phyloP scores from a whole-genome alignment of 495 filamentous ascomycete species.

The Bathelium albidoporum region DNA sequence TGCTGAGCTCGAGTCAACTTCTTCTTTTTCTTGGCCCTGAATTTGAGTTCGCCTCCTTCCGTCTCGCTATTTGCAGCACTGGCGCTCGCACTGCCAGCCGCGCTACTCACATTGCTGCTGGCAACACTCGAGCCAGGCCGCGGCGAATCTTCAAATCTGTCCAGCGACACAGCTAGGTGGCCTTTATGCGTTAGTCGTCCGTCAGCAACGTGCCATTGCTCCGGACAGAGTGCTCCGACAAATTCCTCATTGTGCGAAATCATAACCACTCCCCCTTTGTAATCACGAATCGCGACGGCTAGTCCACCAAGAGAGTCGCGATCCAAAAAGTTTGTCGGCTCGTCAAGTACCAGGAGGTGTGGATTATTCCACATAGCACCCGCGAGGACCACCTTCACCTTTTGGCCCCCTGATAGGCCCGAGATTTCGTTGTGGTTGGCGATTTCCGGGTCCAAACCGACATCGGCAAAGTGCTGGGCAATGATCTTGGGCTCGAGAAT shows the following conservation, averaged over 20 bases:
- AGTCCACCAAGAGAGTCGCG: conserved; percentile 92
- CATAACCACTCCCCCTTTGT: conserved; percentile 96
- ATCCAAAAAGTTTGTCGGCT: conserved; percentile 98
- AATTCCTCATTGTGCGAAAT: conserved; percentile 99
- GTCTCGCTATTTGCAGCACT: conserved; percentile 75
- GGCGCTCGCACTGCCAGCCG: conserved; percentile 45
- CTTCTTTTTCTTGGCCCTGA: conserved; percentile 94
- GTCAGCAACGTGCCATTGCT: conserved; percentile 89
- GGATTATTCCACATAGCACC: conserved; percentile 77
- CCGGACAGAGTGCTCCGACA: conserved; percentile 83
- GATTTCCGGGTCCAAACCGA: conserved; percentile 93
- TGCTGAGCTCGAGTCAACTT: conserved; percentile 94
- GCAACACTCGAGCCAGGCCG: conserved; percentile 50
- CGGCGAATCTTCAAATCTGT: conserved; percentile 77
- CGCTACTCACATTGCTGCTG: conserved; percentile 40
- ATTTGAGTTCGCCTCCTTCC: conserved; percentile 74
- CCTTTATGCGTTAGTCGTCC: conserved; percentile 79
- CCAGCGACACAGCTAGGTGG: conserved; percentile 55
- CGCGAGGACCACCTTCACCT: conserved; percentile 98
- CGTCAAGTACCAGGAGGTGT: conserved; percentile 92
- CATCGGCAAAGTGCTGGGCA: conserved; percentile 93
- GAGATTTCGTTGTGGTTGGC: conserved; percentile 98
- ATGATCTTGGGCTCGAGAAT: conserved; percentile 86
- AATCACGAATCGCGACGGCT: conserved; percentile 92
- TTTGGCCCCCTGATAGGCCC: conserved; percentile 94